Conservation (phyloP, 306 rosid species). For the Sindora glabra region DNA sequence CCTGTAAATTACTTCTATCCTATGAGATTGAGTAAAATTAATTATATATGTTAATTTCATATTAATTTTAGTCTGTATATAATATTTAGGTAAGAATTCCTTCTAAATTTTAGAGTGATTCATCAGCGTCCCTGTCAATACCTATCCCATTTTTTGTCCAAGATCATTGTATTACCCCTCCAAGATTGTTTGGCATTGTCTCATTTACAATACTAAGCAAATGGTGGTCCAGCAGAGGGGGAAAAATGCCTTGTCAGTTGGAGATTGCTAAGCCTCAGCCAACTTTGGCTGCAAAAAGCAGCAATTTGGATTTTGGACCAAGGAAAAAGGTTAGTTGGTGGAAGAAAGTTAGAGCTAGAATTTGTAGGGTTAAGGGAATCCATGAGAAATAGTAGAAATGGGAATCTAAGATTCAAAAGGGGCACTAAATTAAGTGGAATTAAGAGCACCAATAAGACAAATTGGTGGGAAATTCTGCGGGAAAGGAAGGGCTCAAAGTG, state of each 20-base stretch:
- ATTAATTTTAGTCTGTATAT: too few relatives aligned
- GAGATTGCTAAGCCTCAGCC: slow-evolving; percentile 1
- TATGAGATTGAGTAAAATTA: too few relatives aligned
- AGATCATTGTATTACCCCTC: not conserved
- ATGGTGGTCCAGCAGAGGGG: slow-evolving; percentile 27
- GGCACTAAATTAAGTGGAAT: not conserved
- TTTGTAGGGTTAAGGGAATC: too few relatives aligned
- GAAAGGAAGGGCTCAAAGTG: slow-evolving; percentile 12
- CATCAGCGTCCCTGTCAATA: slow-evolving; percentile 8
- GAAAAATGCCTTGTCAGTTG: not conserved
- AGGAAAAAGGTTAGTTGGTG: too few relatives aligned
- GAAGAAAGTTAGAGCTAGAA: too few relatives aligned
- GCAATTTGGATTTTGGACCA: too few relatives aligned
- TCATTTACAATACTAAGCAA: not conserved
- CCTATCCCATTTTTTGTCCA: not conserved
- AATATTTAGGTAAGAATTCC: too few relatives aligned
- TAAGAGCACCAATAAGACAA: not conserved
- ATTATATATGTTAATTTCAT: too few relatives aligned
- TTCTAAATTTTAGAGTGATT: not conserved
- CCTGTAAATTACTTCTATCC: too few relatives aligned
- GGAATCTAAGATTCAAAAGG: too few relatives aligned
- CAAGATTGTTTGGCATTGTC: not conserved
- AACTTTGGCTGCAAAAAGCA: not conserved
- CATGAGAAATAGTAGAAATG: too few relatives aligned
- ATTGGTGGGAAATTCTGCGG: slow-evolving; percentile 1